Evolutionary conservation across 1,139 yeast species (phyloP).

Genomic region (Geotrichum candidum): DNA sequence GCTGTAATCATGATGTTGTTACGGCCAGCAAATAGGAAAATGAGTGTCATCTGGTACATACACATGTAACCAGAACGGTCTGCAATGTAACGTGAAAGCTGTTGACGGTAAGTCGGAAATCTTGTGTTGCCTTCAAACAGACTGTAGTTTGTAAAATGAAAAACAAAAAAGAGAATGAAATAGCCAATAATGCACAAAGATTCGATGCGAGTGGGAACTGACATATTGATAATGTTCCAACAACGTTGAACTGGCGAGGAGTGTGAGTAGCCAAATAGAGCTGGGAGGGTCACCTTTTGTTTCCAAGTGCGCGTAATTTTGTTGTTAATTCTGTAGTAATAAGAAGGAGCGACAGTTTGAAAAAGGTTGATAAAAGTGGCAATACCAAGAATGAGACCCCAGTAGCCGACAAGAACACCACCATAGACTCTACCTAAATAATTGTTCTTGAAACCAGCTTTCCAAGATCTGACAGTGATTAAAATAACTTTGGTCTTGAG

Average conservation of each 20-base stretch:
- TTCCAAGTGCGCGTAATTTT: not conserved
- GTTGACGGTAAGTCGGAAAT: not conserved
- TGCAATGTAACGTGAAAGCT: slow-evolving; percentile 36
- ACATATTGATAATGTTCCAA: slow-evolving; percentile 24
- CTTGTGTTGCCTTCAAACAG: slow-evolving; percentile 7
- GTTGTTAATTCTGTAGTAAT: slow-evolving; percentile 7
- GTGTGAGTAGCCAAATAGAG: slow-evolving; percentile 12
- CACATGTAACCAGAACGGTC: slow-evolving; percentile 56
- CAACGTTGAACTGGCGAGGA: slow-evolving; percentile 6
- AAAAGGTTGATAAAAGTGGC: slow-evolving; percentile 23
- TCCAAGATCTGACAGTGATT: not conserved
- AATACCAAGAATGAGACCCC: slow-evolving; percentile 22
- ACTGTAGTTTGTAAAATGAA: slow-evolving; percentile 17
- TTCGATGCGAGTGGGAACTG: slow-evolving; percentile 25
- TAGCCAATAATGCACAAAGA: slow-evolving; percentile 23
- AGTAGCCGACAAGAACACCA: slow-evolving; percentile 24
- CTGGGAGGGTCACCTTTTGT: slow-evolving; percentile 12
- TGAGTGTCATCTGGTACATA: slow-evolving; percentile 49
- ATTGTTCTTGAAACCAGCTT: not conserved
- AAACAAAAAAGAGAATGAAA: slow-evolving; percentile 15
- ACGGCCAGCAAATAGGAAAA: slow-evolving; percentile 57
- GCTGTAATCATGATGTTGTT: slow-evolving; percentile 51
- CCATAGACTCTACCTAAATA: slow-evolving; percentile 18
- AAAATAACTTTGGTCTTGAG: not conserved
- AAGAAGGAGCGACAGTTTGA: slow-evolving; percentile 8